Base-by-base conservation (phyloP, 331 rosid species). In the Cydonia oblonga region DNA sequence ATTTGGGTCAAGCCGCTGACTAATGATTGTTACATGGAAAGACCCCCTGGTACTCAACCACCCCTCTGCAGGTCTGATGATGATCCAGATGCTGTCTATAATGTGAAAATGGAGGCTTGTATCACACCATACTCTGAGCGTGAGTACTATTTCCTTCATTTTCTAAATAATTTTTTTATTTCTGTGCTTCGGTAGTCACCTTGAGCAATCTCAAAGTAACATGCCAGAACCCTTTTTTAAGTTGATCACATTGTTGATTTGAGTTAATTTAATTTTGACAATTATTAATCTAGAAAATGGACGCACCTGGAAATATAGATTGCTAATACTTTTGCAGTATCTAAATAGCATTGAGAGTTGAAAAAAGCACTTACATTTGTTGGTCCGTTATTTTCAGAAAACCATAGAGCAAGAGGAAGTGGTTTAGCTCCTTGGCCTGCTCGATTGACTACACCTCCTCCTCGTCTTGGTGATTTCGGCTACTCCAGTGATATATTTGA, bases 1-100 rank as follows among this genome's bases (percentile, higher is more conserved):
- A 87, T 95, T 52, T 95, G 99, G 99, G 76, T 53, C 61, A 80
- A 80, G 69, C 83, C 83, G 3, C 44, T 80, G 73, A 80, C 74
- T 19, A 80, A 80, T 53, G 80, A 80, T 52, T 75, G 84, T 46
- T 80, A 75, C 80, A 32, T 57, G 76, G 64, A 51, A 66, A 80
- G 84, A 75, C 18, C 40, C 11, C 80, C 77, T 49, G 71, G 80
- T 64, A 75, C 77, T 28, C 77, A 24, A 54, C 84, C 84, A 57
- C 84, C 84, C 12, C 66, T 80, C 12, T 80, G 84, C 79, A 80
- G 74, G 35, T 64, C 74, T 3, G 76, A 35, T 51, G 70, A 69
- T 33, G 84, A 80, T 51, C 84, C 84, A 46, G 80, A 80, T 75
- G 80, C 80, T 22, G 72, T 68, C 5, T 71, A 68, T 54, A 75